These are phyloP conservation scores for Chalciporus chontae DNA, from an alignment of 768 basidiomycete species.

Conservation along the genomic window DNA sequence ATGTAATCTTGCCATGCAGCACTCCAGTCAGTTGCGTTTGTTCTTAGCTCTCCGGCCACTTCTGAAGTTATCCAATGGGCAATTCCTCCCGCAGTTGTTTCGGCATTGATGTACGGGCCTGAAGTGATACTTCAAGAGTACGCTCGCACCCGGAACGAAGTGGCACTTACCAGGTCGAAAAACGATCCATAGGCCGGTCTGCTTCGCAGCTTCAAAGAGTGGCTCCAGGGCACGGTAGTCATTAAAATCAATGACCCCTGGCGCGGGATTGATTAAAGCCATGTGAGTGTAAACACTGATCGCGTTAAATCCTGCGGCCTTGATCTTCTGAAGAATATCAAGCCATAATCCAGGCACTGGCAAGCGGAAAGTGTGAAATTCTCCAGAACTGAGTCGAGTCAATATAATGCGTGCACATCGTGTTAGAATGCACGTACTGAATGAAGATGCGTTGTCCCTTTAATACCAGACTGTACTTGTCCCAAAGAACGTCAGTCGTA, in stretches of 20 bases:
- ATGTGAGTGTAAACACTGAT: constrained; percentile 79
- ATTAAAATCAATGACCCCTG: constrained; percentile 68
- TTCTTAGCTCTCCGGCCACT: constrained; percentile 65
- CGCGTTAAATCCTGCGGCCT: constrained; percentile 77
- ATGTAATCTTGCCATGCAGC: constrained; percentile 74
- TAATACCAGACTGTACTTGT: constrained; percentile 69
- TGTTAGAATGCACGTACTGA: constrained; percentile 45
- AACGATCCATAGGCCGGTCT: constrained; percentile 74
- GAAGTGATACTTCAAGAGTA: neutral
- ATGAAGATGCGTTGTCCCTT: constrained; percentile 70
- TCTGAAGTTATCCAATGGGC: constrained; percentile 68
- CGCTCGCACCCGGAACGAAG: neutral
- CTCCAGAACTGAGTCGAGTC: constrained; percentile 57
- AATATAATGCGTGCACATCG: neutral
- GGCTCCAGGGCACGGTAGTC: constrained; percentile 67
- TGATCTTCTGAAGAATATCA: constrained; percentile 77
- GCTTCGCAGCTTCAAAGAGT: constrained; percentile 70
- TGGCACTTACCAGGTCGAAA: constrained; percentile 64
- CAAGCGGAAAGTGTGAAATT: constrained; percentile 80
- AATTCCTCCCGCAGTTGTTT: constrained; percentile 75
- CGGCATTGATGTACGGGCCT: constrained; percentile 65
- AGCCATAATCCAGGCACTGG: constrained; percentile 79
- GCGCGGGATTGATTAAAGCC: constrained; percentile 74
- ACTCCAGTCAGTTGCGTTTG: constrained; percentile 62
- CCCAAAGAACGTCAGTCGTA: constrained; percentile 47